Evolutionary conservation across 768 basidiomycete genomes (phyloP).

Genomic region (Infundibulicybe gibba): DNA sequence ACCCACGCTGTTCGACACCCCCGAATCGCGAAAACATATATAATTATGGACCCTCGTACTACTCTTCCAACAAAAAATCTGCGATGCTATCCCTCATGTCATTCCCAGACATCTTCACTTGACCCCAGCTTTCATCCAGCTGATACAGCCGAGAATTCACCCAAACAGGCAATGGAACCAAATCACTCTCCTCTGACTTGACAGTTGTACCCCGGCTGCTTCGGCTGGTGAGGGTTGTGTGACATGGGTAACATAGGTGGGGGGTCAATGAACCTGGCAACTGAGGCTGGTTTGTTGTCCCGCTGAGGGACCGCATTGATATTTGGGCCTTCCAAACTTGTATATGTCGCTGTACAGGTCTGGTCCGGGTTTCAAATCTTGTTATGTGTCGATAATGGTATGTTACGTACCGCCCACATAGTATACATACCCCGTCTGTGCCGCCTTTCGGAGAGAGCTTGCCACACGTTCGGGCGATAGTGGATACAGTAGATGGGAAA

Average conservation of each 20-base stretch:
- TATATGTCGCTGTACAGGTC: constrained; percentile 60
- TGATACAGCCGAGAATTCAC: constrained; percentile 11
- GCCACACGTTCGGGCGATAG: constrained; percentile 75
- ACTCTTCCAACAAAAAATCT: constrained; percentile 34
- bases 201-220: constrained; percentile 35
- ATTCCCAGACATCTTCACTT: constrained; percentile 19
- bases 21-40: too few species aligned
- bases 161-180: constrained; percentile 32
- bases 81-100: constrained; percentile 33
- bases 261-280: constrained; percentile 23
- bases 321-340: constrained; percentile 75
- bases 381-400: not conserved
- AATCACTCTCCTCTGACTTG: constrained; percentile 4
- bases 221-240: constrained; percentile 52
- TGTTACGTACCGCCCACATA: constrained; percentile 60
- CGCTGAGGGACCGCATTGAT: constrained; percentile 58
- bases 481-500: constrained; percentile 85
- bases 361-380: constrained; percentile 18
- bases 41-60: too few species aligned
- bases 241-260: constrained; percentile 54
- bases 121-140: constrained; percentile 24
- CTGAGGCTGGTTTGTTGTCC: constrained; percentile 16
- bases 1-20: too few species aligned
- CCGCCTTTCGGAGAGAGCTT: constrained; percentile 70
- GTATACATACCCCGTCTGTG: constrained; percentile 43